Base-by-base conservation (phyloP, 345 rosid species). In the Brassica nigra region DNA sequence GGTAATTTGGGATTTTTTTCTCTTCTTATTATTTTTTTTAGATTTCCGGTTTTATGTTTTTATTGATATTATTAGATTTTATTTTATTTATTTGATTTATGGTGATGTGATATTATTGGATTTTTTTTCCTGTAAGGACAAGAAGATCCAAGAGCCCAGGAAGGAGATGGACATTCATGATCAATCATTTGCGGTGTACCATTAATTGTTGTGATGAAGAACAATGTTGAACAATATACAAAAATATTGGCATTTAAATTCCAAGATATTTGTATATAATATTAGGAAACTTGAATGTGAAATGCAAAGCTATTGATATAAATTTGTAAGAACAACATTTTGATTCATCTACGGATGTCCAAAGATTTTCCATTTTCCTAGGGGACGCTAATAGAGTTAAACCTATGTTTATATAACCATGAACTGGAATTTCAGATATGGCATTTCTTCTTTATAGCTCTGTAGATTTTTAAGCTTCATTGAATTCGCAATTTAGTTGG, bases 231-330 rank as follows among this genome's bases (percentile, higher is more conserved):
- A 81, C 85, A 85, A 73, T 88, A 88, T 74, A 87, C 89, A 3
- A 90, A 87, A 76, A 90, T 88, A 36, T 79, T 90, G 42, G 83
- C 90, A 62, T 83, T 88, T 4, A 90, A 87, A 83, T 78, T 91
- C 62, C 80, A 75, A 72, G 83, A 59, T 33, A 84, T 31, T 86
- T 52, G 92, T 90, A 33, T 88, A 90, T 39, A 83, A 86, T 74
- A 75, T 90, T 30, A 85, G 79, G 85, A 84, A 79, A 80, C 81
- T 86, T 70, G 94, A 91, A 85, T 85, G 89, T 7, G 85, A 86
- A 75, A 80, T 73, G 62, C 82, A 62, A 14, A 55, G 6, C 58
- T 18, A 23, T n/a, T 52, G 18, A 52, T 52, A 7, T n/a, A 5
- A 18, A 52, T n/a, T 52, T 52, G 20, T 52, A 52, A 52, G 20